phyloP scores from a whole-genome alignment of 2,329 filamentous ascomycete genomes.

The Cytospora mali region DNA sequence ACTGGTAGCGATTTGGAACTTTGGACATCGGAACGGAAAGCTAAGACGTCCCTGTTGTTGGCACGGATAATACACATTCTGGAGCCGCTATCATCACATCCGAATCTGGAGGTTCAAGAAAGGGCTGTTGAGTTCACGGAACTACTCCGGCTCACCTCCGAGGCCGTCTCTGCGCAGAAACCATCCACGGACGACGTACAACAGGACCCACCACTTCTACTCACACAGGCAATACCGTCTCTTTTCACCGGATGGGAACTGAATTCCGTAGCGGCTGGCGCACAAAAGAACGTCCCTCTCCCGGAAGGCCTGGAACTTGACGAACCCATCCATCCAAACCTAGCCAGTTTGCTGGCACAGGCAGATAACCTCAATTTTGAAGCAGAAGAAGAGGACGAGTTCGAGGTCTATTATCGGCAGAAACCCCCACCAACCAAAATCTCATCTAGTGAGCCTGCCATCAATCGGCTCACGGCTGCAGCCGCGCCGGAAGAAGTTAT shows the following conservation, averaged over 20 bases:
- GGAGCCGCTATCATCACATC: slow-evolving; percentile 78
- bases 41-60: slow-evolving; percentile 74
- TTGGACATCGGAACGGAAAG: slow-evolving; percentile 76
- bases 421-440: slow-evolving; percentile 54
- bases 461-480: slow-evolving; percentile 48
- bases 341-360: slow-evolving; percentile 67
- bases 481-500: slow-evolving; percentile 46
- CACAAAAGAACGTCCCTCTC: slow-evolving; percentile 83
- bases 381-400: slow-evolving; percentile 64
- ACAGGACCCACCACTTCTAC: slow-evolving; percentile 75
- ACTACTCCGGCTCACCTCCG: slow-evolving; percentile 80
- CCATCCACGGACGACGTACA: slow-evolving; percentile 54
- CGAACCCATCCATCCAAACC: slow-evolving; percentile 75
- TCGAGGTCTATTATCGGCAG: slow-evolving; percentile 67
- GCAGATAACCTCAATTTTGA: slow-evolving; percentile 54
- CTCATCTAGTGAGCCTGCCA: slow-evolving; percentile 57
- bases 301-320: slow-evolving; percentile 78
- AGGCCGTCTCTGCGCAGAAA: slow-evolving; percentile 73
- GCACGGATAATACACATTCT: slow-evolving; percentile 80
- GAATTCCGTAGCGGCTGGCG: slow-evolving; percentile 83
- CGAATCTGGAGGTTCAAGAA: slow-evolving; percentile 92
- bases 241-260: slow-evolving; percentile 86
- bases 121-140: slow-evolving; percentile 91
- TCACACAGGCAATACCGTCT: slow-evolving; percentile 88
- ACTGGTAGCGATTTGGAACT: slow-evolving; percentile 63